phyloP scores from a whole-genome alignment of 495 filamentous ascomycete species.

The Penicillium maclennaniae region DNA sequence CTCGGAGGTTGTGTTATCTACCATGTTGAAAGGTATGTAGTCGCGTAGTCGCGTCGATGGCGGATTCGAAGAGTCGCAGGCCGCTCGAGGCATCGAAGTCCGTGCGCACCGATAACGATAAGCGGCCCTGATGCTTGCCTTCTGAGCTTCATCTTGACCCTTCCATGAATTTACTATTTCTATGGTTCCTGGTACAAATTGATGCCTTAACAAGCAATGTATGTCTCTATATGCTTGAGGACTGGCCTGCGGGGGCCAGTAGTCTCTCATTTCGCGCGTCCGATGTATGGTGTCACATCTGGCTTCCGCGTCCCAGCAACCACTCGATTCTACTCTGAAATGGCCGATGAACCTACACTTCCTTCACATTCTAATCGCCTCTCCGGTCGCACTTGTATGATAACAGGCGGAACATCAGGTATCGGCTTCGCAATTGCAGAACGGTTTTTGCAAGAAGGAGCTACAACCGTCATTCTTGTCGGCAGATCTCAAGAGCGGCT shows the following conservation, averaged over 20 bases:
- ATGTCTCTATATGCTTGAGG: neutral
- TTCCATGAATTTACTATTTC: neutral
- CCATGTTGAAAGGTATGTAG: constrained; percentile 13
- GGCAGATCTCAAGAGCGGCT: constrained; percentile 44
- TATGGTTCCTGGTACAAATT: neutral
- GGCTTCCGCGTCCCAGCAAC: neutral
- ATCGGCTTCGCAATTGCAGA: constrained; percentile 67
- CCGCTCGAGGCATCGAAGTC: constrained; percentile 16
- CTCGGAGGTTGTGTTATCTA: constrained; percentile 20
- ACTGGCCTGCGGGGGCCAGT: neutral
- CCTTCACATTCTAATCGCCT: constrained; percentile 25
- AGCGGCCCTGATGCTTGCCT: neutral
- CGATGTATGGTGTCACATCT: constrained; percentile 2
- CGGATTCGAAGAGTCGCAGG: constrained; percentile 1
- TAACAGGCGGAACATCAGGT: constrained; percentile 62
- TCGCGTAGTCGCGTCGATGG: constrained; percentile 7
- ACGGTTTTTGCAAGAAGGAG: constrained; percentile 61
- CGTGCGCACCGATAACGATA: constrained; percentile 25
- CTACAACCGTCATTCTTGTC: constrained; percentile 51
- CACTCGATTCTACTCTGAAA: constrained; percentile 2
- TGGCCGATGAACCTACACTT: neutral
- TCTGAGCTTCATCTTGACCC: neutral
- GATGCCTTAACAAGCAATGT: neutral
- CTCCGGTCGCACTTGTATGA: constrained; percentile 46
- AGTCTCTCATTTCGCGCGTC: neutral